A percentile compares a stretch with the other conserved stretches of the same genome.
Evolutionary conservation across 768 basidiomycete genomes (phyloP).

Genomic region (Lactarius psammicola): DNA sequence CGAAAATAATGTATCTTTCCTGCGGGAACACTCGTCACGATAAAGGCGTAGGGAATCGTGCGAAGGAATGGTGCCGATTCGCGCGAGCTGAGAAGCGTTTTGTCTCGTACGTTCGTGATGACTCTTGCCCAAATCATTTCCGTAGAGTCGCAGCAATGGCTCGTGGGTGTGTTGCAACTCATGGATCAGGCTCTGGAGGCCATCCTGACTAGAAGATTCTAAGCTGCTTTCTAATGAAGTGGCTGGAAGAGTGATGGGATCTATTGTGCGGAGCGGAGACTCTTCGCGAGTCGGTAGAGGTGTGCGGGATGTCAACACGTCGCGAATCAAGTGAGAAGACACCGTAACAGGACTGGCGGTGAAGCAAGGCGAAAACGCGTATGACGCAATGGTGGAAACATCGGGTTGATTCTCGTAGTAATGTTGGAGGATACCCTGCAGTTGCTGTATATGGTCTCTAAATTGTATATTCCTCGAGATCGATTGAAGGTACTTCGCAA

Average conservation of each 20-base stretch:
- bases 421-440: slow-evolving; percentile 2
- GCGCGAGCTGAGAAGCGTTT: not conserved
- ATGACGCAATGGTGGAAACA: not conserved
- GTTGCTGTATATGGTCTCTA: not conserved
- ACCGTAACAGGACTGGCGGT: not conserved
- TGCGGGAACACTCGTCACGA: not conserved
- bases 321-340: not conserved
- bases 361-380: not conserved
- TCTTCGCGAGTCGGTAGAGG: too few relatives aligned
- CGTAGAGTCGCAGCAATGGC: slow-evolving; percentile 6
- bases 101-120: not conserved
- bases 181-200: slow-evolving; percentile 2
- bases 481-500: slow-evolving; percentile 1
- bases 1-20: not conserved
- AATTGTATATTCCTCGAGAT: slow-evolving; percentile 6
- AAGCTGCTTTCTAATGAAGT: not conserved
- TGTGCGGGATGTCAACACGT: not conserved
- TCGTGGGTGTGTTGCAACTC: slow-evolving; percentile 3
- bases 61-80: not conserved
- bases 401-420: not conserved
- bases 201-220: not conserved
- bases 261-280: not conserved
- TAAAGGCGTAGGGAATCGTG: not conserved
- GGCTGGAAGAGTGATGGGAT: too few relatives aligned
- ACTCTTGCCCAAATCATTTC: slow-evolving; percentile 12